These are phyloP conservation scores for Suillus paluster DNA, from an alignment of 768 basidiomycete species.

Conservation along the genomic window DNA sequence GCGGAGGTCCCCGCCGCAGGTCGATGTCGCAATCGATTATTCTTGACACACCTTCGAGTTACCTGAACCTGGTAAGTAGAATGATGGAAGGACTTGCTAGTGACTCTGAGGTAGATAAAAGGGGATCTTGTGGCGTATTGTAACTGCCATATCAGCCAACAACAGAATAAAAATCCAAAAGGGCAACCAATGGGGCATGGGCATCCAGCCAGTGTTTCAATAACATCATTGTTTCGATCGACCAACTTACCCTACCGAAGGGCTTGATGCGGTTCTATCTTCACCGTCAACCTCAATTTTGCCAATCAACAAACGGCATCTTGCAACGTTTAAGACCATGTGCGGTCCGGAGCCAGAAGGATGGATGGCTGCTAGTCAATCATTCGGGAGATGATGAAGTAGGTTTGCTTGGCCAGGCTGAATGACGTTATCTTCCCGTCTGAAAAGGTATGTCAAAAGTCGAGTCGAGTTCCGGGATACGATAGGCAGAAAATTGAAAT, in stretches of 20 bases:
- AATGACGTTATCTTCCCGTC: not conserved
- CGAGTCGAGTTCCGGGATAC: not conserved
- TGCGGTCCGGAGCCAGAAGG: not conserved
- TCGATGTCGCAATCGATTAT: not conserved
- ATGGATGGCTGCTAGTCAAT: not conserved
- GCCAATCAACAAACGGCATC: conserved; percentile 1
- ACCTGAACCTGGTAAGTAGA: not conserved
- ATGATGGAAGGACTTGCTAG: not conserved
- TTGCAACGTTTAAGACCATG: not conserved
- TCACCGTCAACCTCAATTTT: not conserved
- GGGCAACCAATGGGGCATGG: not conserved
- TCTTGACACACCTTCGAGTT: not conserved
- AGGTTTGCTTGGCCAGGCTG: not conserved
- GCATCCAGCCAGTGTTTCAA: not conserved
- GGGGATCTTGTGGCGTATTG: not conserved
- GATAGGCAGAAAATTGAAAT: conserved; percentile 2
- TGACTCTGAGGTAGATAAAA: not conserved
- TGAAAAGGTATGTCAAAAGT: not conserved
- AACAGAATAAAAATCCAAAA: not conserved
- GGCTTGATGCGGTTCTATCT: not conserved
- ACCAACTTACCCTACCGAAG: not conserved
- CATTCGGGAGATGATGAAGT: not conserved
- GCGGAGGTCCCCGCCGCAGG: not conserved
- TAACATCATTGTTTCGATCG: not conserved
- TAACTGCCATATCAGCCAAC: conserved; percentile 1